Conservation (phyloP, 805 yeast species). For the Pichia sporocuriosa region DNA sequence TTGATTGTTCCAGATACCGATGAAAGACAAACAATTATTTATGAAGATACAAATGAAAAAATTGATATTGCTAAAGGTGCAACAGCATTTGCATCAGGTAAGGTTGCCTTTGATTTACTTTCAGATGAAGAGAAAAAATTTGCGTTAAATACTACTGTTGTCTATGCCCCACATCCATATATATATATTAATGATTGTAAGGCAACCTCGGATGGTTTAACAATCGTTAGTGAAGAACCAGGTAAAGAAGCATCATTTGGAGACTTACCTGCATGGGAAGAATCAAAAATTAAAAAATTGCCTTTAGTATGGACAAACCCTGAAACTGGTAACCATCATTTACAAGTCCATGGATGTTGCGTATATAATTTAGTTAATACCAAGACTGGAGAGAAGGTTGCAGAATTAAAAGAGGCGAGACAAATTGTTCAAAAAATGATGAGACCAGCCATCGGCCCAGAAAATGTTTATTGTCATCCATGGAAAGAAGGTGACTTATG, state of each 20-base stretch:
- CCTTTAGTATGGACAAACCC: conserved; percentile 94
- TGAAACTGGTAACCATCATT: conserved; percentile 71
- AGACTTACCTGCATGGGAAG: conserved; percentile 80
- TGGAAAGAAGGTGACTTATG: conserved; percentile 85
- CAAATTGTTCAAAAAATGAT: conserved; percentile 62
- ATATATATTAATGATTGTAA: conserved; percentile 73
- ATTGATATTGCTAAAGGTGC: conserved; percentile 75
- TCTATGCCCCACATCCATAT: conserved; percentile 90
- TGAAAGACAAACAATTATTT: conserved; percentile 57
- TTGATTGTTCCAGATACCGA: conserved; percentile 67
- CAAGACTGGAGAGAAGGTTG: conserved; percentile 50
- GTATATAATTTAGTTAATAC: conserved; percentile 53
- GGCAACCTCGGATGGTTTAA: conserved; percentile 81
- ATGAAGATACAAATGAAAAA: conserved; percentile 60
- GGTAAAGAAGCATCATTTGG: conserved; percentile 62
- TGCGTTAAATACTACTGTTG: conserved; percentile 73
- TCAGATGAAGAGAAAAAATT: conserved; percentile 64
- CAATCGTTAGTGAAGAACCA: conserved; percentile 64
- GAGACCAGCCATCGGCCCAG: conserved; percentile 81
- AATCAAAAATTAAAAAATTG: conserved; percentile 62
- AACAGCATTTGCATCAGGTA: conserved; percentile 85
- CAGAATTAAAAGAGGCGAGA: conserved; percentile 69
- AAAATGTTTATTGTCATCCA: conserved; percentile 68
- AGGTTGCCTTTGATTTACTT: conserved; percentile 61
- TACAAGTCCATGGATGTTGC: conserved; percentile 88